Base-by-base conservation (phyloP, 768 basidiomycete genomes). In the Boletellus ananas region DNA sequence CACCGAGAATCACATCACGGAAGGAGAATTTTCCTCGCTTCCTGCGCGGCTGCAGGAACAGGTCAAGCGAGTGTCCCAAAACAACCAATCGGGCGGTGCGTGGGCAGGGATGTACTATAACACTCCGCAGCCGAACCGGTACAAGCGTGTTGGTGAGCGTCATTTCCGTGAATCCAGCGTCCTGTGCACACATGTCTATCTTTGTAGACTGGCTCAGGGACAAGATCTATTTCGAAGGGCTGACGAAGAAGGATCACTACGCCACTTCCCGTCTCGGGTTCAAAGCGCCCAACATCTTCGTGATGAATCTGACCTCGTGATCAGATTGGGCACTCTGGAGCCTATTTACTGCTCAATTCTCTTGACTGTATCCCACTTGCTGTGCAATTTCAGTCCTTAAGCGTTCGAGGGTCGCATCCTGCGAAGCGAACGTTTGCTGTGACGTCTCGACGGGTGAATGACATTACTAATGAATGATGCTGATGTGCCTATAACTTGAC, bases 201-300 rank as follows among this genome's bases (percentile, higher is more conserved):
- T 29, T 13, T 35, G 6, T 49, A 89, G 89, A 90, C 59, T 91
- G 87, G 87, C 76, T 91, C 17, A 77, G 85, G 38, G 90, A 90
- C 47, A 75, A 78, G 47, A 72, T 77, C 18, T 88, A 75, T 65
- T 90, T 91, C 51, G 88, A 91, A 51, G 74, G 76, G 14, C 58
- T 92, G 49, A 56, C 56, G 11, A 79, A 74, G 61, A 79, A 84
- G 55, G 86, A 89, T 56, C 60, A 58, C 8, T 91, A 90, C 57
- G 72, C 76, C 2, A 56, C 68, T 23, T 63, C 72, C 9, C 78
- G 87, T 6, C 79, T 92, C 25, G 90, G 90, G 2, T 92, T 80
- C 69, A 77, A 74, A 47, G 90, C 90, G 3, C 81, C 88, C 6
- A 91, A 92, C 61, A 78, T 90, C 34, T 88, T 88, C 62, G 74